Percentiles rank a stretch among this genome's conserved stretches.
phyloP scores from a whole-genome alignment of 805 yeast genomes.

The Wickerhamiella allomyrinae region DNA sequence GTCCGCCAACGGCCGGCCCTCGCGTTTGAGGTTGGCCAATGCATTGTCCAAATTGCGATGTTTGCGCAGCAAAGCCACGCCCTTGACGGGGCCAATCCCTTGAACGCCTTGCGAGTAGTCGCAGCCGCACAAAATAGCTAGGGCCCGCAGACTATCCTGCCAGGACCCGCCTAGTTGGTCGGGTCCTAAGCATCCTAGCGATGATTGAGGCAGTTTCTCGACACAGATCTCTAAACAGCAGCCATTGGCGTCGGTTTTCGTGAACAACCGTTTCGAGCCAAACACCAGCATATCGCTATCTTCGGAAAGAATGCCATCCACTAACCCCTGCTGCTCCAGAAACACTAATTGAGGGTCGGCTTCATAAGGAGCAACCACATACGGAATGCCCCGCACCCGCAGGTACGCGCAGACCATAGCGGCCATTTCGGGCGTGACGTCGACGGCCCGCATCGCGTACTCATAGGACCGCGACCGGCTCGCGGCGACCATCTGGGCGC shows the following conservation, averaged over 20 bases:
- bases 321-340: conserved; percentile 57
- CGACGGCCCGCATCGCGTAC: conserved; percentile 37
- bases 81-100: conserved; percentile 67
- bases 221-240: conserved; percentile 56
- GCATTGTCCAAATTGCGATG: conserved; percentile 41
- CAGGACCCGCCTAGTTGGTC: background rate
- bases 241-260: conserved; percentile 63
- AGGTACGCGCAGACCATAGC: conserved; percentile 56
- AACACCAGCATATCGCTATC: conserved; percentile 86
- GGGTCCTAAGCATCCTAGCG: background rate
- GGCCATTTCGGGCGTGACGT: conserved; percentile 84
- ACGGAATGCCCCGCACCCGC: conserved; percentile 41
- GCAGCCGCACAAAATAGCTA: conserved; percentile 90
- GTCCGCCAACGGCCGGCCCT: conserved; percentile 46
- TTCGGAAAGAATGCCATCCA: conserved; percentile 80
- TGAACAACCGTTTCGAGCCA: conserved; percentile 63
- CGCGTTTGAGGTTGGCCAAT: conserved; percentile 40
- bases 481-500: conserved; percentile 3
- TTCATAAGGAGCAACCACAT: conserved; percentile 92
- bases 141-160: conserved; percentile 32
- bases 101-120: conserved; percentile 84
- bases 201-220: conserved; percentile 31
- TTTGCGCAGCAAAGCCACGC: conserved; percentile 44
- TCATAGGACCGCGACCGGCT: background rate
- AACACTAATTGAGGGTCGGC: conserved; percentile 96